Evolutionary conservation across 768 basidiomycete species (phyloP).

Genomic region (Tylopilus sp.): DNA sequence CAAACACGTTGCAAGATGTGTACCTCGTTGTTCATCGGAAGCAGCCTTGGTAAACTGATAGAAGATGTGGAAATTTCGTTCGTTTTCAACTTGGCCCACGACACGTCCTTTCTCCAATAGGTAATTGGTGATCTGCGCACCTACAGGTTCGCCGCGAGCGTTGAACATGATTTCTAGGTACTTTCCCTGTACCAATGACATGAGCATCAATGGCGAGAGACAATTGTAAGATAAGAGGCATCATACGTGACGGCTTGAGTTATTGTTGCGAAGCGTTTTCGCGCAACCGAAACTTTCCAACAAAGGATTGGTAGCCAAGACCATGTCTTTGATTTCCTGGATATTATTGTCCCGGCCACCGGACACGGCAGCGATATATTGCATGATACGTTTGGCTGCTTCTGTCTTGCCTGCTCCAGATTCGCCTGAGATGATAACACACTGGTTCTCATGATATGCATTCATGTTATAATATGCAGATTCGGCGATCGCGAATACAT

Average conservation of each 20-base stretch:
- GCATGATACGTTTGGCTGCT: slow-evolving; percentile 99
- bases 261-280: slow-evolving; percentile 98
- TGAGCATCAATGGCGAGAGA: slow-evolving; percentile 4
- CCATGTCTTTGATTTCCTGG: slow-evolving; percentile 99
- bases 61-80: slow-evolving; percentile 98
- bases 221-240: neutral
- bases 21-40: slow-evolving; percentile 83
- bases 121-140: slow-evolving; percentile 98
- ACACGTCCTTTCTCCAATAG: slow-evolving; percentile 95
- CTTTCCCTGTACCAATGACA: slow-evolving; percentile 69
- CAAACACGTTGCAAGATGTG: slow-evolving; percentile 12
- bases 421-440: slow-evolving; percentile 99
- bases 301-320: slow-evolving; percentile 94
- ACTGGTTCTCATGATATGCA: slow-evolving; percentile 98
- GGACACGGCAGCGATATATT: slow-evolving; percentile 97
- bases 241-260: slow-evolving; percentile 95
- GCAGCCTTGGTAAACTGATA: slow-evolving; percentile 99
- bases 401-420: slow-evolving; percentile 99
- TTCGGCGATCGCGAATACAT: slow-evolving; percentile 97
- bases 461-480: slow-evolving; percentile 99
- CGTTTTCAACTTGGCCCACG: slow-evolving; percentile 93
- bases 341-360: slow-evolving; percentile 87
- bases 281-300: slow-evolving; percentile 99
- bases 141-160: slow-evolving; percentile 84
- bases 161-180: slow-evolving; percentile 99